Evolutionary conservation across 768 basidiomycete genomes (phyloP), one percentile per base, ranked within the genome.

Genomic region (Pisolithus sp.): DNA sequence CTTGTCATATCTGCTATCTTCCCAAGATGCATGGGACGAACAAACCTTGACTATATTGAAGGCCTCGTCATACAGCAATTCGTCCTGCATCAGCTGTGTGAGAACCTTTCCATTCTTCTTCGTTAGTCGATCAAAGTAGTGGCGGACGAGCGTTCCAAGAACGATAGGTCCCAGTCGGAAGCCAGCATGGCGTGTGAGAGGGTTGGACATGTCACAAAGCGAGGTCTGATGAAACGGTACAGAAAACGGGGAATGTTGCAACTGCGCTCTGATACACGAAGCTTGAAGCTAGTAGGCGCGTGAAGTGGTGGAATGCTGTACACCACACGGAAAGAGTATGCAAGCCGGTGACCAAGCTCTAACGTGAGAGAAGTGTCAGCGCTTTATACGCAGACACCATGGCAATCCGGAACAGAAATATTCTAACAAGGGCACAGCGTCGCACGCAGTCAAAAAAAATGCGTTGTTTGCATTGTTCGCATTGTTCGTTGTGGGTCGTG

Each of bases 31-130:
- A 13, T 37, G 34, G 15, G 12, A 4, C 21, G 45, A 34, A 59
- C 75, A 46, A 56, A 80, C 89, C 79, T 88, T 90, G 44, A 83
- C 75, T 44, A 90, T 78, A 50, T 74, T 83, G 62, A 90, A 91
- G 2, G 77, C 85, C 60, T 89, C 81, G 54, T 93, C 86, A 60
- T 90, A 93, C 52, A 93, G 68, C 24, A 93, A 69, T 62, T 93
- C 87, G 48, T 90, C 83, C 59, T 83, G 76, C 59, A 79, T 73
- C 51, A 89, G 69, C 36, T 72, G 71, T 13, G 76, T 78, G 42
- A 68, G 69, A 3, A 74, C 69, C 18, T 71, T 71, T 45, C 66
- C 68, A 18, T 72, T 67, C 37, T 71, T 67, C 9, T 69, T 71
- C 67, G 73, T 80, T 45, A 81, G 65, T 13, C 82, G 77, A 41